Base-by-base conservation (phyloP, 257 asterid species). In the Anisodus tanguticus region DNA sequence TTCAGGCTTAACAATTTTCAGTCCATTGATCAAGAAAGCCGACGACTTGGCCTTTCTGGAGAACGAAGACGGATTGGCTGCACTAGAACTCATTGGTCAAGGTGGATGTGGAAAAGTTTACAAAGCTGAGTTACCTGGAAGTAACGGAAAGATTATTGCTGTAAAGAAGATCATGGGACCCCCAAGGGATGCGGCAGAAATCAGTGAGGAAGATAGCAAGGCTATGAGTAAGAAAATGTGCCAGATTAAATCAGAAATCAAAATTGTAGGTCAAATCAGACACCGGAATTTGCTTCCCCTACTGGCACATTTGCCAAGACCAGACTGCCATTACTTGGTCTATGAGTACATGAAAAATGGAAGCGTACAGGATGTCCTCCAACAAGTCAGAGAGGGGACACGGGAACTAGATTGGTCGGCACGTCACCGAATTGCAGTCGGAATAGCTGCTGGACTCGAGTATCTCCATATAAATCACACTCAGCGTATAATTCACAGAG, bases 281-380 rank as follows among this genome's bases (percentile, higher is more conserved):
- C 98, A 96, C 85, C 83, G 93, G 62, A 96, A 94, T 84, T 77
- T 96, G 3, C 92, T 94, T 6, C 90, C 98, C 6, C 90, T 96
- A 7, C 59, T 96, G 31, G 99, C 97, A 69, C 94, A 94, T 81
- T 85, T 93, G 71, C 97, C 97, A 1, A 91, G 93, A 39, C 98
- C 94, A 0, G 90, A 93, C 67, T 93, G 98, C 85, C 98, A 96
- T 82, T 92, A 85, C 90, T 85, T 96, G 6, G 97, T 94, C 1
- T 94, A 93, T 31, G 97, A 96, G 71, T 96, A 87, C 92, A 94
- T 96, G 98, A 94, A 86, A 70, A 96, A 94, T 13, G 98, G 98
- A 3, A 93, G 98, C 89, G 63, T 96, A 12, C 98, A 93, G 47
- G 99, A 94, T 54, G 84, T 84, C 13, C 88, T 94, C 35, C 89